A percentile compares a stretch with the other conserved stretches of the same genome.
Conservation (phyloP, 116 monocot species). For the Dioscorea cayenensis region DNA sequence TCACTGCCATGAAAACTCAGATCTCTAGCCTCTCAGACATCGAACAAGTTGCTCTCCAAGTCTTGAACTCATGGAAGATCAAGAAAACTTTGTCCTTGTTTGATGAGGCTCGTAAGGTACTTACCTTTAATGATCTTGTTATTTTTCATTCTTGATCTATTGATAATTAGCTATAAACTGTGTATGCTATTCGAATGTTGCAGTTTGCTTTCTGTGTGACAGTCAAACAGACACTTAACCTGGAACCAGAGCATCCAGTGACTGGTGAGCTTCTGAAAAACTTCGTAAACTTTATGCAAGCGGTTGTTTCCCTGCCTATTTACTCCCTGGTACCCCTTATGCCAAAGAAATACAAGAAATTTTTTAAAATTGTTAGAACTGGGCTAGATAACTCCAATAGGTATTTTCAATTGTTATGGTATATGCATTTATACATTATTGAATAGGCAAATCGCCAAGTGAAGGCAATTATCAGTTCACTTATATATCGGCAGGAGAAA, state of each 20-base stretch:
- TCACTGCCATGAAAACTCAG: constrained; percentile 1
- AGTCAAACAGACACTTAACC: constrained; percentile 30
- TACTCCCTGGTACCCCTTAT: constrained; percentile 32
- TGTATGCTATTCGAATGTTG: constrained; percentile 1
- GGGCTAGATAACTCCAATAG: neutral
- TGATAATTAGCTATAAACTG: neutral
- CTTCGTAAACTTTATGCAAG: constrained; percentile 30
- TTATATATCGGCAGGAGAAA: neutral
- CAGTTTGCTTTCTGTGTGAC: constrained; percentile 48
- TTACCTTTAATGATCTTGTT: too few species aligned
- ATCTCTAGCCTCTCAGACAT: constrained; percentile 14
- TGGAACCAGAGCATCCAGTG: constrained; percentile 17
- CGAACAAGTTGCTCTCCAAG: constrained; percentile 7
- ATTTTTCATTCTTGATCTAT: neutral
- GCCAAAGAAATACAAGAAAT: constrained; percentile 34
- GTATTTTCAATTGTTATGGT: too few species aligned
- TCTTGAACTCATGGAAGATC: constrained; percentile 25
- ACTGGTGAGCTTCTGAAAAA: constrained; percentile 9
- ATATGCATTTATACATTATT: neutral
- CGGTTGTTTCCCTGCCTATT: constrained; percentile 25
- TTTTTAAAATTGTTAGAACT: neutral
- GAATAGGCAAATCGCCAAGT: constrained; percentile 21
- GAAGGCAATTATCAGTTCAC: constrained; percentile 9
- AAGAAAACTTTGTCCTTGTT: constrained; percentile 11
- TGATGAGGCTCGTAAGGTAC: constrained; percentile 27